These are phyloP conservation scores for Hypoxylon fuscum DNA, from an alignment of 495 filamentous ascomycete species.

Conservation along the genomic window DNA sequence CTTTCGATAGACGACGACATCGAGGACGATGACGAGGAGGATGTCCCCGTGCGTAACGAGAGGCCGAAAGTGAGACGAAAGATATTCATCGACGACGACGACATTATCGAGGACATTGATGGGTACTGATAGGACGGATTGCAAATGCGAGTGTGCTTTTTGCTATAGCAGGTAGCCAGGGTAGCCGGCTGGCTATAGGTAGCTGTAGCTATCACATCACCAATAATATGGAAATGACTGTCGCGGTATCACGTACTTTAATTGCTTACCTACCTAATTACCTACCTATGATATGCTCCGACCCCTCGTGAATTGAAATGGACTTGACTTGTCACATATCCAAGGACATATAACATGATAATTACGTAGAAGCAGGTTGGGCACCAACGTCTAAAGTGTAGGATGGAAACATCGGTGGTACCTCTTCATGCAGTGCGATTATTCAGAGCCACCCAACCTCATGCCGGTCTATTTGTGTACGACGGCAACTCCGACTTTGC, in stretches of 20 bases:
- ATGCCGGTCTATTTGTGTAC: neutral
- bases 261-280: neutral
- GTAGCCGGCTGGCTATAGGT: too few relatives aligned
- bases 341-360: too few relatives aligned
- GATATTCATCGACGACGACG: constrained; percentile 17
- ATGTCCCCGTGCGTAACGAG: constrained; percentile 1
- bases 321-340: too few relatives aligned
- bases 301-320: too few relatives aligned
- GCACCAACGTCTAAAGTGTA: too few relatives aligned
- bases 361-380: too few relatives aligned
- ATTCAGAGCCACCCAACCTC: constrained; percentile 25
- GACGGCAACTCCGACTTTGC: neutral
- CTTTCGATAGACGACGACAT: constrained; percentile 17
- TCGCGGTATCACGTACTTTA: too few relatives aligned
- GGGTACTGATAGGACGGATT: constrained; percentile 17
- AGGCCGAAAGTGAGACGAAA: constrained; percentile 12
- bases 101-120: constrained; percentile 40
- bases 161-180: neutral
- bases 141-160: neutral
- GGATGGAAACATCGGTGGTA: neutral
- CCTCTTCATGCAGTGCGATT: constrained; percentile 32
- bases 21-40: constrained; percentile 1
- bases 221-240: too few relatives aligned
- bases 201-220: too few relatives aligned
- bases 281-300: neutral